Conservation (phyloP, 805 yeast species). For the Diddensiella caesifluorescens region DNA sequence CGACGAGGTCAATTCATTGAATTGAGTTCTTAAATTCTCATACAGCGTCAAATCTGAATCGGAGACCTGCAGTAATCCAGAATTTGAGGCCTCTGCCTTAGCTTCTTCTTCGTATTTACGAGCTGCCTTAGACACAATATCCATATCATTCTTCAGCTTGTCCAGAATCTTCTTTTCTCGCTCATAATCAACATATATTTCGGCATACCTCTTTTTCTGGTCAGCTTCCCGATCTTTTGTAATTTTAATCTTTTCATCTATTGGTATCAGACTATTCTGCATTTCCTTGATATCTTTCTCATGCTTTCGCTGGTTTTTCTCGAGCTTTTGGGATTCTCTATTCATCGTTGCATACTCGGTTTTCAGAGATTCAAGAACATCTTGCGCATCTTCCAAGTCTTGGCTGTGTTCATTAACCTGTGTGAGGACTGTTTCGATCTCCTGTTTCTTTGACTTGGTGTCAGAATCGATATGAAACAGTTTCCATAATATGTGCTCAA, state of each 20-base stretch:
- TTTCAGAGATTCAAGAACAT: conserved; percentile 13
- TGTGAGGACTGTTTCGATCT: conserved; percentile 25
- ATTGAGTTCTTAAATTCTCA: conserved; percentile 50
- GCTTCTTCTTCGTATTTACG: conserved; percentile 36
- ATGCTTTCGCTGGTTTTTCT: conserved; percentile 34
- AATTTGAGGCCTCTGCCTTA: conserved; percentile 28
- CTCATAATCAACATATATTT: conserved; percentile 46
- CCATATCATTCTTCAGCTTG: conserved; percentile 44
- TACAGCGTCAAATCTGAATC: conserved; percentile 54
- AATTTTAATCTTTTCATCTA: conserved; percentile 51
- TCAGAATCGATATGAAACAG: conserved; percentile 53
- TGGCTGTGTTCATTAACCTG: conserved; percentile 12
- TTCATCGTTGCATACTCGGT: conserved; percentile 13
- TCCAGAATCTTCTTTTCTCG: conserved; percentile 44
- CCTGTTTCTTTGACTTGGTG: conserved; percentile 25
- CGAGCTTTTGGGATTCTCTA: conserved; percentile 27
- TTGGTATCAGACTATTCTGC: conserved; percentile 52
- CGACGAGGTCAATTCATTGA: conserved; percentile 26
- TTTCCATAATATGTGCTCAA: conserved; percentile 53
- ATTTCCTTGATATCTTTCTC: conserved; percentile 41
- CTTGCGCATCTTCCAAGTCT: conserved; percentile 21
- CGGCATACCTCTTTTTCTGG: conserved; percentile 44
- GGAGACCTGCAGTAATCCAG: conserved; percentile 37
- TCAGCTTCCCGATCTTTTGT: conserved; percentile 39
- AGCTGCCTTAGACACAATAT: conserved; percentile 40